These are phyloP conservation scores for Colletotrichum agaves DNA, from an alignment of 2,329 filamentous ascomycete species.

Conservation along the genomic window DNA sequence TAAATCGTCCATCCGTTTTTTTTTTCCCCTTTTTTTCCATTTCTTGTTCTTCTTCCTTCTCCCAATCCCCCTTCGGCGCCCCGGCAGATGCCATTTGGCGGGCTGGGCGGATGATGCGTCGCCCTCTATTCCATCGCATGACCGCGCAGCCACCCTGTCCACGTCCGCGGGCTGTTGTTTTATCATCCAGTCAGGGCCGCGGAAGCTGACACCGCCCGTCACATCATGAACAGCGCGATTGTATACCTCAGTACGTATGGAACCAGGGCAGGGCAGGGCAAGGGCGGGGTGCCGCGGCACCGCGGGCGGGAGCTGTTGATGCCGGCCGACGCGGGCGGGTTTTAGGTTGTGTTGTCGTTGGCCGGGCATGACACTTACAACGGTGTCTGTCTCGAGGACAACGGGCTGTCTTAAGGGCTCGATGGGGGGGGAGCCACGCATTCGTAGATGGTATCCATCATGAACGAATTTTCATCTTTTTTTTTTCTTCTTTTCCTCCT, in stretches of 20 bases:
- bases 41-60: background rate
- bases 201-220: slow-evolving; percentile 34
- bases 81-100: slow-evolving; percentile 31
- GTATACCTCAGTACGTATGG: background rate
- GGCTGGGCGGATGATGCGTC: slow-evolving; percentile 20
- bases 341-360: background rate
- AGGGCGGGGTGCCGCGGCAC: too few species aligned
- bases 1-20: too few species aligned
- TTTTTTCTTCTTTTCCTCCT: background rate
- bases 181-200: slow-evolving; percentile 25
- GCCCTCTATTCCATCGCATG: slow-evolving; percentile 17
- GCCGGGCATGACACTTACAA: background rate
- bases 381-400: too few species aligned
- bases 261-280: slow-evolving; percentile 2
- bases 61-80: slow-evolving; percentile 1
- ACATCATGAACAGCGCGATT: slow-evolving; percentile 12
- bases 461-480: background rate
- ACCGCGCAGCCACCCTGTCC: slow-evolving; percentile 33
- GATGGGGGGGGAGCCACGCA: background rate
- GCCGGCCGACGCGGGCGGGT: background rate
- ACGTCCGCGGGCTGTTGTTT: slow-evolving; percentile 34
- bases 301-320: background rate
- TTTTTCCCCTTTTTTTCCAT: background rate
- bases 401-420: background rate
- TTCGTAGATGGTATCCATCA: background rate